Evolutionary conservation across 2,329 filamentous ascomycete species (phyloP).

Genomic region (Ceratocystis smalleyi): DNA sequence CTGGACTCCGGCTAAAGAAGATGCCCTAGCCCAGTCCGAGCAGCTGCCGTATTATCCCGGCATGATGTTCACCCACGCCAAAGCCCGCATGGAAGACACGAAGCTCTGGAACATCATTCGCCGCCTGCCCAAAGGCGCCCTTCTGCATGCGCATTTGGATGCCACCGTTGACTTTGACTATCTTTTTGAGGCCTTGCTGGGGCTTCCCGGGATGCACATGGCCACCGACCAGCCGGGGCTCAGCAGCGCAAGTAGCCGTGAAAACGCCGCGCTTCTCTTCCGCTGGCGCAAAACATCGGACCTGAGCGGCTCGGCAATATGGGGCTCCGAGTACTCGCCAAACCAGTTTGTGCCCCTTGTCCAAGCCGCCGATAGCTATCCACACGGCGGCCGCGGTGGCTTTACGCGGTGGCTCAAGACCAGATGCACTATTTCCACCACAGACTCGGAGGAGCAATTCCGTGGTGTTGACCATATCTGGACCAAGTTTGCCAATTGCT

Average conservation of each 20-base stretch:
- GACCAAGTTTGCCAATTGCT: conserved; percentile 63
- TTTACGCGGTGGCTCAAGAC: conserved; percentile 66
- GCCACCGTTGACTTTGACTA: conserved; percentile 83
- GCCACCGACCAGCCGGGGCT: conserved; percentile 40
- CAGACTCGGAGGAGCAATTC: conserved; percentile 64
- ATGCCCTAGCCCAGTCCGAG: conserved; percentile 47
- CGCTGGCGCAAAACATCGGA: conserved; percentile 34
- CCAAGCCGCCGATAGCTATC: conserved; percentile 58
- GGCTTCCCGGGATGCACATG: conserved; percentile 60
- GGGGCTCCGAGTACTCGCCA: conserved; percentile 46
- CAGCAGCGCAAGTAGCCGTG: conserved; percentile 34
- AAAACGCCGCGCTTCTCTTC: conserved; percentile 45
- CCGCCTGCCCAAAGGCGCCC: conserved; percentile 73
- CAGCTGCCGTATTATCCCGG: conserved; percentile 60
- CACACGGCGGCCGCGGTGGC: conserved; percentile 50
- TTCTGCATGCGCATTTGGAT: conserved; percentile 78
- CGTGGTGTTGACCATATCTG: conserved; percentile 74
- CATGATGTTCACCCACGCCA: conserved; percentile 85
- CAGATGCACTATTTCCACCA: conserved; percentile 53
- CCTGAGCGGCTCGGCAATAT: conserved; percentile 33
- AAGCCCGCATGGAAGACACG: conserved; percentile 70
- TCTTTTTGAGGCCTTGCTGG: conserved; percentile 55
- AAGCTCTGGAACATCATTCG: conserved; percentile 73
- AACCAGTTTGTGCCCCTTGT: conserved; percentile 42
- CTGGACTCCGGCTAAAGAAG: conserved; percentile 62